phyloP scores from a whole-genome alignment of 495 filamentous ascomycete species.

The Hyaloscypha variabilis region DNA sequence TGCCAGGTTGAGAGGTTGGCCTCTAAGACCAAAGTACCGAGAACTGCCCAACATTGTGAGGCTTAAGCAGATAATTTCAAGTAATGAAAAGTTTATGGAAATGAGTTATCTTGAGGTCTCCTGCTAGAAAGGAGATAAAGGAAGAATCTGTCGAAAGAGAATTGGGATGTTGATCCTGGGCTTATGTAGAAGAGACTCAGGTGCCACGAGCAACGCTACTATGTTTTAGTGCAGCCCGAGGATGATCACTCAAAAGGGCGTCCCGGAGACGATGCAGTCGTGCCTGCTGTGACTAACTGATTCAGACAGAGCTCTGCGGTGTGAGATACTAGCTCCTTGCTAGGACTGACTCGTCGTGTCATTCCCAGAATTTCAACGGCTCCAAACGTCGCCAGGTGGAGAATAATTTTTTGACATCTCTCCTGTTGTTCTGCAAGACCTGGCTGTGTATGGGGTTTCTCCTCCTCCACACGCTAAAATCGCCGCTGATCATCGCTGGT shows the following conservation, averaged over 20 bases:
- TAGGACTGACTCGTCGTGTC: not conserved
- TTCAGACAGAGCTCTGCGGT: not conserved
- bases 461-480: not conserved
- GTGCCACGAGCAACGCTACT: not conserved
- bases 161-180: not conserved
- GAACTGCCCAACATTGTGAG: constrained; percentile 17
- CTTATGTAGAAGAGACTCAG: not conserved
- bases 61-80: not conserved
- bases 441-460: not conserved
- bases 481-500: not conserved
- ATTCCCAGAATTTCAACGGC: not conserved
- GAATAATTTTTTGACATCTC: not conserved
- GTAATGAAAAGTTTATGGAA: not conserved
- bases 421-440: not conserved
- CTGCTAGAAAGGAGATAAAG: not conserved
- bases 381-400: not conserved
- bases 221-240: not conserved
- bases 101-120: not conserved
- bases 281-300: not conserved
- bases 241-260: not conserved
- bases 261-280: not conserved
- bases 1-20: constrained; percentile 65
- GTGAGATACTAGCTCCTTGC: not conserved
- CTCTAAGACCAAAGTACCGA: constrained; percentile 66
- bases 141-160: not conserved